Conservation (phyloP, 148 eudicot genomes). For the Vaccinium corymbosum region DNA sequence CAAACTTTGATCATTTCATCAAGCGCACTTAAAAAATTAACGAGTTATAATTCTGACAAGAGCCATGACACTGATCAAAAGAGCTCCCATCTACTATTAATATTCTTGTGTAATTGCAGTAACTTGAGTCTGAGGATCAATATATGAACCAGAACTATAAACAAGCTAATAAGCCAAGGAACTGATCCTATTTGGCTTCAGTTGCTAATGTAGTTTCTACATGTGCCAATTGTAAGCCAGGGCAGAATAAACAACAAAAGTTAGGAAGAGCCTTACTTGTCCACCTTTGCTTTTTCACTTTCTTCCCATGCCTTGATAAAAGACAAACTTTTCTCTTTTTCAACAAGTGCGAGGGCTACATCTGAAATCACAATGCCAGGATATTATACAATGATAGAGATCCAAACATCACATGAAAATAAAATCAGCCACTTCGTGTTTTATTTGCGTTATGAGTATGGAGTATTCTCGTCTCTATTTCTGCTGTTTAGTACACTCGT, state of each 20-base stretch:
- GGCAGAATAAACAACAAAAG: neutral
- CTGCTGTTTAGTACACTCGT: neutral
- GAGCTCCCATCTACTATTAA: neutral
- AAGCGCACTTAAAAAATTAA: neutral
- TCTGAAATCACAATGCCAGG: constrained; percentile 31
- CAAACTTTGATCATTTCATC: no score
- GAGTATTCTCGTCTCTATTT: neutral
- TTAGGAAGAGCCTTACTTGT: constrained; percentile 19
- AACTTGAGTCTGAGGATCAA: neutral
- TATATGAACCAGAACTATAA: neutral
- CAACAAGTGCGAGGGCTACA: constrained; percentile 62
- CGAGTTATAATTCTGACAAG: neutral
- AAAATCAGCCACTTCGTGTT: neutral
- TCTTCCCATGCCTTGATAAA: constrained; percentile 98
- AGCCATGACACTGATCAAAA: neutral
- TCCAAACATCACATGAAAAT: neutral
- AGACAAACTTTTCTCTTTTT: constrained; percentile 65
- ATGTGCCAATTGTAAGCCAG: neutral
- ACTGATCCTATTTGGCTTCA: neutral
- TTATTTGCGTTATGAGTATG: neutral
- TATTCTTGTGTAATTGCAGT: neutral
- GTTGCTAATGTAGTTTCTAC: neutral
- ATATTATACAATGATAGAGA: neutral
- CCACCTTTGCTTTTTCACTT: constrained; percentile 56
- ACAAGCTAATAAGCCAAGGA: neutral